A percentile compares a stretch with the other conserved stretches of the same genome.
Conservation (phyloP, 2,329 filamentous ascomycete genomes). For the Pseudocercospora musae region DNA sequence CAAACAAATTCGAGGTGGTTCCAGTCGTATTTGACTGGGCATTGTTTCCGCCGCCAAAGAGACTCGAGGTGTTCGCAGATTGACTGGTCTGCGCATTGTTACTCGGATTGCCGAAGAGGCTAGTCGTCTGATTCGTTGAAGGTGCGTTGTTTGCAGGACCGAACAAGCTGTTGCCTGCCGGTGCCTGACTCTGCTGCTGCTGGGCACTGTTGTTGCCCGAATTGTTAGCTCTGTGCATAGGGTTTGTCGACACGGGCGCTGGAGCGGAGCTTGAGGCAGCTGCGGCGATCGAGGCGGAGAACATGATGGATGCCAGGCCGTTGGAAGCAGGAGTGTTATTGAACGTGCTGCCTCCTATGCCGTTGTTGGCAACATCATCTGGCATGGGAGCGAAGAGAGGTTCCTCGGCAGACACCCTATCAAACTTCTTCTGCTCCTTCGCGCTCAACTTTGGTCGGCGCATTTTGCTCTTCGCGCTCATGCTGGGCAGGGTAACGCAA, state of each 20-base stretch:
- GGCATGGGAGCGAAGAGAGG: conserved; percentile 14
- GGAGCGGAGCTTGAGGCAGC: neutral
- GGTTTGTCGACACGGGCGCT: neutral
- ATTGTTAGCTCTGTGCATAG: conserved; percentile 7
- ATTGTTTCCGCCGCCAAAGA: conserved; percentile 8
- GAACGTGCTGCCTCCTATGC: neutral
- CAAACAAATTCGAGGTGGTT: conserved; percentile 18
- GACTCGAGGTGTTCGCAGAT: conserved; percentile 13
- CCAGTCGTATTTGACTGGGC: conserved; percentile 7
- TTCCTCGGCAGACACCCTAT: neutral
- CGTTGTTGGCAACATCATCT: conserved; percentile 10
- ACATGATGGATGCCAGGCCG: neutral
- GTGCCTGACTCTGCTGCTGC: conserved; percentile 8
- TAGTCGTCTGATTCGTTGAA: neutral
- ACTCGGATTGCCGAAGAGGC: conserved; percentile 13
- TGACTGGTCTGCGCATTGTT: conserved; percentile 14
- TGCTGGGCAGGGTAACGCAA: conserved; percentile 1
- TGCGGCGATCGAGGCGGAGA: neutral
- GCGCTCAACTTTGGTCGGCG: neutral
- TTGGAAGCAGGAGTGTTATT: neutral
- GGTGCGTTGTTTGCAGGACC: conserved; percentile 11
- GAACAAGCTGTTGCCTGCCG: conserved; percentile 13
- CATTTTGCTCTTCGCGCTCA: neutral
- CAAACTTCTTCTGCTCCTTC: neutral
- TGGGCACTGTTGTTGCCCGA: conserved; percentile 8